Evolutionary conservation across 208 protist genomes (phyloP).

Genomic region (Acanthamoeba healyi): DNA sequence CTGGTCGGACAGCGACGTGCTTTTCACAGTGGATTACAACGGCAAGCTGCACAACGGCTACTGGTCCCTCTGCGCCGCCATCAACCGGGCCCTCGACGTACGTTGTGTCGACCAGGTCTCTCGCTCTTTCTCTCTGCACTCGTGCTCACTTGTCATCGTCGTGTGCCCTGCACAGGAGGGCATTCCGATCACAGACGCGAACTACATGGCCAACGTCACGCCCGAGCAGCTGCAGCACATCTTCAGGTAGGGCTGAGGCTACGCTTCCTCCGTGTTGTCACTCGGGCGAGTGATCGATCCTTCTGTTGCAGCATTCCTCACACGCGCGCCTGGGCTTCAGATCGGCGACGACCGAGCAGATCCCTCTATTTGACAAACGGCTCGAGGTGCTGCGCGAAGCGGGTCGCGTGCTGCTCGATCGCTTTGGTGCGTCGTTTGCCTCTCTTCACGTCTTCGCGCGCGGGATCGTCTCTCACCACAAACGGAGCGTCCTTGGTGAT

Average conservation of each 20-base stretch:
- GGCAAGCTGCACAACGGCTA: slow-evolving; percentile 81
- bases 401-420: slow-evolving; percentile 52
- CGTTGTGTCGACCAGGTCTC: slow-evolving; percentile 27
- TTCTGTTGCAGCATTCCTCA: no score
- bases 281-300: no score
- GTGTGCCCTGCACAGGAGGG: slow-evolving; percentile 65
- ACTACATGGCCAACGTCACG: slow-evolving; percentile 68
- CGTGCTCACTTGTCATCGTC: background rate
- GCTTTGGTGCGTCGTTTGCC: slow-evolving; percentile 43
- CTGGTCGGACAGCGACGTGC: slow-evolving; percentile 78
- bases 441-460: background rate
- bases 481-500: no score
- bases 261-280: slow-evolving; percentile 63
- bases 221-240: slow-evolving; percentile 53
- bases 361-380: slow-evolving; percentile 76
- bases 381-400: slow-evolving; percentile 78
- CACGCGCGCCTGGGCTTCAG: background rate
- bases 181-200: slow-evolving; percentile 41
- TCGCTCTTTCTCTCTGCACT: slow-evolving; percentile 51
- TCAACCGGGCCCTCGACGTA: slow-evolving; percentile 83
- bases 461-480: no score
- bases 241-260: slow-evolving; percentile 11
- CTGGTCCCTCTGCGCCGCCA: slow-evolving; percentile 82
- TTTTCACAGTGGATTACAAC: slow-evolving; percentile 57
- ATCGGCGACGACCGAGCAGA: slow-evolving; percentile 33